Base-by-base conservation (phyloP, 78 protist genomes). In the Dictyostelium brefeldianum region DNA sequence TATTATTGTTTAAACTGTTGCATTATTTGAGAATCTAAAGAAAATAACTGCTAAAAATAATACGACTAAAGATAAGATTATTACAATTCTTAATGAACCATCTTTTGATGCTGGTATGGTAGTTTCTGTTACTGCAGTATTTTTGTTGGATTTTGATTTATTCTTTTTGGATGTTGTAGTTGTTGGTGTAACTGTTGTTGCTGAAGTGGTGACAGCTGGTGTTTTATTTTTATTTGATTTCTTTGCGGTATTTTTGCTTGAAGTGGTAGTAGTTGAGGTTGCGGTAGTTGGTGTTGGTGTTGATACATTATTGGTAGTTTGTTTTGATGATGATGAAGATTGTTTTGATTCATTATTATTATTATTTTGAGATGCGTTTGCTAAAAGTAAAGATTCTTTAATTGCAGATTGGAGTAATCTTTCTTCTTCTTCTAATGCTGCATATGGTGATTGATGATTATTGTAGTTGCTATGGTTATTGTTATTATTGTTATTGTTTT, bases 391-490 rank as follows among this genome's bases (percentile, higher is more conserved):
- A 29, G 75, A 67, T 12, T 36, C 75, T 67, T 67, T 67, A 31
- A 67, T 31, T 31, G 47, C 75, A 15, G 48, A 67, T 67, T 67
- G 70, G 10, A 62, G 15, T 62, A 14, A 20, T 67, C 75, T 67
- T 67, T 67, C 75, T 18, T 67, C 74, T 29, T 65, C 75, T 17
- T 67, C 75, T 31, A 67, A 67, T 67, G 15, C 75, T 17, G 75
- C 75, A 31, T 29, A 67, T 14, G 75, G 75, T 25, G 25, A 11
- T 8, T 62, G 20, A 1, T 57, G 20, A 1, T 8, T 57, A 22
- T 57, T 64, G 14, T 27, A 27, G 17, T 17, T 67, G 17, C 31
- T 31, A 15, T 67, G 27, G 15, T 15, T 62, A 10, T 62, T 62
- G 1, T 27, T 62, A 1, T 62, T 62, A 1, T 62, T 62, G 1